phyloP scores from a whole-genome alignment of 352 stramenopile species.

The Blastocystis sp. region DNA sequence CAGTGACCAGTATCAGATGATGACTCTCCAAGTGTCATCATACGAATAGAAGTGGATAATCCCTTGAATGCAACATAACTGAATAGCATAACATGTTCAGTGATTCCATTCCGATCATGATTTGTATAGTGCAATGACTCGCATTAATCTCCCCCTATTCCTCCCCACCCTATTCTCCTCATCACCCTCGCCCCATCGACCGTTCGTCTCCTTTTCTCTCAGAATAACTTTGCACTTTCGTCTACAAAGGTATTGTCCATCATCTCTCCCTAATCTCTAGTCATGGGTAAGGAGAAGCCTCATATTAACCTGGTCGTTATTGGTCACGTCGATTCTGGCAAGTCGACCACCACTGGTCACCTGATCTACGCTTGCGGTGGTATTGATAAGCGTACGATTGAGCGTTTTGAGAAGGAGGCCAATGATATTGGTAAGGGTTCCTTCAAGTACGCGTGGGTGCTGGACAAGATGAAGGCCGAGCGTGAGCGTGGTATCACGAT shows the following conservation, averaged over 20 bases:
- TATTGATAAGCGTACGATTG: slow-evolving; percentile 94
- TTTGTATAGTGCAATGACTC: too few relatives aligned
- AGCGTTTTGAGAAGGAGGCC: slow-evolving; percentile 94
- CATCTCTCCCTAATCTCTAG: too few relatives aligned
- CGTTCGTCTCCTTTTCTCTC: too few relatives aligned
- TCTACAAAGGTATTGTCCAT: too few relatives aligned
- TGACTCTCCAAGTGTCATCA: too few relatives aligned
- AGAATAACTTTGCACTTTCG: too few relatives aligned
- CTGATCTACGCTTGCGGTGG: slow-evolving; percentile 97
- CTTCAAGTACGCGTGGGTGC: slow-evolving; percentile 96
- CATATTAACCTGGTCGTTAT: slow-evolving; percentile 65
- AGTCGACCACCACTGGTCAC: slow-evolving; percentile 94
- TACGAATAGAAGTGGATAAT: neutral
- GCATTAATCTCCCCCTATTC: too few relatives aligned
- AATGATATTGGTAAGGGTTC: slow-evolving; percentile 87
- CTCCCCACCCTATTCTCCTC: too few relatives aligned
- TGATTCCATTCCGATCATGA: too few relatives aligned
- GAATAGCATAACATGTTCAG: too few relatives aligned
- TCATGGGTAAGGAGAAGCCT: slow-evolving; percentile 62
- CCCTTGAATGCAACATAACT: too few relatives aligned
- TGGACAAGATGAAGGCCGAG: slow-evolving; percentile 94
- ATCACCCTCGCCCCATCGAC: too few relatives aligned
- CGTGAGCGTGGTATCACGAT: slow-evolving; percentile 93
- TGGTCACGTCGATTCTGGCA: slow-evolving; percentile 72
- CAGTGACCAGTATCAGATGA: neutral